phyloP scores from a whole-genome alignment of 768 basidiomycete genomes.

The Boletus insuetus region DNA sequence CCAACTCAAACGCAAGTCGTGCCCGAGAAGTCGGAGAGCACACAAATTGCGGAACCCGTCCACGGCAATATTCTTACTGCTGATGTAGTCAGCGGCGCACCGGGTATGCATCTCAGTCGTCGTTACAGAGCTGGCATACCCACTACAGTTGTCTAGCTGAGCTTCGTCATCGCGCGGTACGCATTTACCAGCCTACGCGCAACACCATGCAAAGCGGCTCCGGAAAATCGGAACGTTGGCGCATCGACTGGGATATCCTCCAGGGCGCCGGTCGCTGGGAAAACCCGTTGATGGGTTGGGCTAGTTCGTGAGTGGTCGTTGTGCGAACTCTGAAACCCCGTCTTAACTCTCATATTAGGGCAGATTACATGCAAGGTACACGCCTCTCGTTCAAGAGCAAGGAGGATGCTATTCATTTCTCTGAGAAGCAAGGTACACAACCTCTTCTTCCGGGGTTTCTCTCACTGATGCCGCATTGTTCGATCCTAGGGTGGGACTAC shows the following conservation, averaged over 20 bases:
- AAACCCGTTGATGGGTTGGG: slow-evolving; percentile 97
- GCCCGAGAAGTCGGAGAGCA: slow-evolving; percentile 25
- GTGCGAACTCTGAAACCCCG: background rate
- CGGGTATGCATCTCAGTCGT: slow-evolving; percentile 47
- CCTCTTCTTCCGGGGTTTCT: background rate
- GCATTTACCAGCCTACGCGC: slow-evolving; percentile 90
- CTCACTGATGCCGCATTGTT: background rate
- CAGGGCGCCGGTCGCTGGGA: slow-evolving; percentile 92
- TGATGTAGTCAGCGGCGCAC: slow-evolving; percentile 84
- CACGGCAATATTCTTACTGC: slow-evolving; percentile 67
- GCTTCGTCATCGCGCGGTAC: slow-evolving; percentile 81
- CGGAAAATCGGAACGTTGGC: slow-evolving; percentile 84
- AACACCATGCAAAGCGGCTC: slow-evolving; percentile 95
- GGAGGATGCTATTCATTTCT: slow-evolving; percentile 91
- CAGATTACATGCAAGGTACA: slow-evolving; percentile 95
- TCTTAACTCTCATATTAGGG: slow-evolving; percentile 42
- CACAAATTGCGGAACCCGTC: slow-evolving; percentile 42
- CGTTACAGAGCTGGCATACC: background rate
- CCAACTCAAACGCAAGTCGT: slow-evolving; percentile 22
- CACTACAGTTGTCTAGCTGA: slow-evolving; percentile 49
- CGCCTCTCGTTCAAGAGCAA: slow-evolving; percentile 78
- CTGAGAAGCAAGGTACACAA: slow-evolving; percentile 87
- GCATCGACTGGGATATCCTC: slow-evolving; percentile 93
- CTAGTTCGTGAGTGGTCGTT: slow-evolving; percentile 73
- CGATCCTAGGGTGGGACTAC: slow-evolving; percentile 82